These are phyloP conservation scores for Pilobolus umbonatus DNA, from an alignment of 192 early-diverging fungal genomes.

Conservation along the genomic window DNA sequence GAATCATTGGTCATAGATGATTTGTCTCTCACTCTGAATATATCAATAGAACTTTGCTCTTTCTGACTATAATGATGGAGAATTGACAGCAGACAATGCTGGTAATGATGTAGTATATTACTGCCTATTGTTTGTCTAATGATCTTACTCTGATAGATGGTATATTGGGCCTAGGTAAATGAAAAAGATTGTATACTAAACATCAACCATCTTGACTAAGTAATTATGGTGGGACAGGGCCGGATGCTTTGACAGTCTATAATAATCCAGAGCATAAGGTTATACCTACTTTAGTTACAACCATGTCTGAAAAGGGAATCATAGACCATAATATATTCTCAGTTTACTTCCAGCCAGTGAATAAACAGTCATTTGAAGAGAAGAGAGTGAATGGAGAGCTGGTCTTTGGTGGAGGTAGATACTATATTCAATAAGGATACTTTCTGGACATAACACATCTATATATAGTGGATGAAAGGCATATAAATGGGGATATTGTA, in stretches of 20 bases:
- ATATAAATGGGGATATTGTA: no score
- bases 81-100: constrained; percentile 24
- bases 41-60: constrained; percentile 21
- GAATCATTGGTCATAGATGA: not conserved
- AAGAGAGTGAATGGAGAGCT: constrained; percentile 24
- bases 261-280: constrained; percentile 17
- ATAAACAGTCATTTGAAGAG: not conserved
- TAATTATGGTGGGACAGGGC: constrained; percentile 1
- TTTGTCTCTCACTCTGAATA: not conserved
- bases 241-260: constrained; percentile 18
- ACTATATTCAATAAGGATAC: not conserved
- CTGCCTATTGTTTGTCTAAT: not conserved
- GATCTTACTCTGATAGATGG: constrained; percentile 16
- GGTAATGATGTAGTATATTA: constrained; percentile 3
- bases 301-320: constrained; percentile 17
- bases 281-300: constrained; percentile 24
- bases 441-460: not conserved
- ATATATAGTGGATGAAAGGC: not conserved
- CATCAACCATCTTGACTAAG: not conserved
- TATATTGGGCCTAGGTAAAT: constrained; percentile 16
- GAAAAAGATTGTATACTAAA: not conserved
- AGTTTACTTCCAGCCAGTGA: constrained; percentile 21
- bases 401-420: constrained; percentile 30
- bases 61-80: constrained; percentile 32
- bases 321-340: constrained; percentile 27